Conservation (phyloP, 2,329 filamentous ascomycete genomes). For the Ophiostoma populinum region DNA sequence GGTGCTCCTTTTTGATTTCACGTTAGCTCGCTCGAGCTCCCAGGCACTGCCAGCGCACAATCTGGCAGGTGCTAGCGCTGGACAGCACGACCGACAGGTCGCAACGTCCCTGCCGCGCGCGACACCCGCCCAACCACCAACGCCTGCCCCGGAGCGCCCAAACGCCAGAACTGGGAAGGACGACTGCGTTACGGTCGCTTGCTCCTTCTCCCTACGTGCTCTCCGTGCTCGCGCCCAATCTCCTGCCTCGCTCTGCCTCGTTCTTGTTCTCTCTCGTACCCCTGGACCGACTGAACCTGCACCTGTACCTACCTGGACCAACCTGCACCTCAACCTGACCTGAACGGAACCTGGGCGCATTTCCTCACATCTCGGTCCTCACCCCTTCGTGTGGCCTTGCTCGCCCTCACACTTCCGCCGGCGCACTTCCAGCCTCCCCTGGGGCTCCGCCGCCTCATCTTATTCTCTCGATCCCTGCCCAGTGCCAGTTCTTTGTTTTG, state of each 20-base stretch:
- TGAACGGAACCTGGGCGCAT: background rate
- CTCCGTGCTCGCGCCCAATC: background rate
- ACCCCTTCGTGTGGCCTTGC: background rate
- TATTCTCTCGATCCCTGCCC: background rate
- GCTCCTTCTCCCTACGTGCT: too few species aligned
- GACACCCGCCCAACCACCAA: constrained; percentile 9
- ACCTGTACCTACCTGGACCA: too few species aligned
- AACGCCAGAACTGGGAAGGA: constrained; percentile 2
- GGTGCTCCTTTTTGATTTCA: constrained; percentile 2
- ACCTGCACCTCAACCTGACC: too few species aligned
- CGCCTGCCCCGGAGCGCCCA: too few species aligned
- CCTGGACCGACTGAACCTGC: background rate
- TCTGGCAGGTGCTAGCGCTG: constrained; percentile 3
- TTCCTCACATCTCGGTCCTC: background rate
- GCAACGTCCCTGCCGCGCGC: too few species aligned
- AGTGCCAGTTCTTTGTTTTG: background rate
- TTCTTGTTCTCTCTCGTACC: background rate
- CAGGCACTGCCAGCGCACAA: background rate
- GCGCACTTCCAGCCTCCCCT: background rate
- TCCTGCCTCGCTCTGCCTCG: background rate
- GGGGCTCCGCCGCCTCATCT: constrained; percentile 3
- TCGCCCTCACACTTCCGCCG: background rate
- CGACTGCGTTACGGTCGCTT: background rate
- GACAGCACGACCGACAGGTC: too few species aligned
- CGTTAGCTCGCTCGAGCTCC: constrained; percentile 1